Base-by-base conservation (phyloP, 2,329 filamentous ascomycete genomes). In the Lachnellula arida region DNA sequence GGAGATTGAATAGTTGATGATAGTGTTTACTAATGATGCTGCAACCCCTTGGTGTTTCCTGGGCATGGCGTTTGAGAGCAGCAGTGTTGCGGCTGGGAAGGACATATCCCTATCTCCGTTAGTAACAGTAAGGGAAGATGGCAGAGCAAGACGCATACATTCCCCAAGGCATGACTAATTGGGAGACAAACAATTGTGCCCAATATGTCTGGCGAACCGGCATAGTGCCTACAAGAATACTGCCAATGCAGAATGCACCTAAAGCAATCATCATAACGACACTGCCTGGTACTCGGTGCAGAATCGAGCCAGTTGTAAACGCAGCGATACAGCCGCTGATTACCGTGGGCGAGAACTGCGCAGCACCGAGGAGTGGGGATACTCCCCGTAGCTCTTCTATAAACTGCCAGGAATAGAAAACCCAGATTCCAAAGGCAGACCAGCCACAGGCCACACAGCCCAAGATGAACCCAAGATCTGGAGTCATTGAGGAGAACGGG, bases 1-100 rank as follows among this genome's bases (percentile, higher is more conserved):
- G 1, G 81, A 82, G 35, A 89, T 87, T 56, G 79, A 80, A 65
- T 88, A 89, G 68, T 89, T 88, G 58, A 88, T 80, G 11, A 86
- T 75, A 0, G 84, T 87, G 55, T 79, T 83, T 34, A 87, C 81
- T 5, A 88, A 67, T 17, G 77, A 81, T 0, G 77, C 78, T 2
- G 77, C 77, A 15, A 80, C 72, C 5, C 78, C 79, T 60, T 81
- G 78, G 51, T 78, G 73, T 51, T 77, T 69, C 32, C 72, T 70
- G 9, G 69, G 61, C 28, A 78, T 72, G 2, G 72, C 72, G 60
- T 86, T 79, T 32, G 78, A 81, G 8, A 88, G 72, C 32, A 87
- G 76, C 12, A 87, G 66, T 0, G 78, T 85, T 0, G 81, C 82
- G 0, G 83, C 80, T 0, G 85, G 85, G 62, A 86, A 86, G 1